Conservation (phyloP, 2,329 filamentous ascomycete genomes). For the Cryphonectria nitschkei region DNA sequence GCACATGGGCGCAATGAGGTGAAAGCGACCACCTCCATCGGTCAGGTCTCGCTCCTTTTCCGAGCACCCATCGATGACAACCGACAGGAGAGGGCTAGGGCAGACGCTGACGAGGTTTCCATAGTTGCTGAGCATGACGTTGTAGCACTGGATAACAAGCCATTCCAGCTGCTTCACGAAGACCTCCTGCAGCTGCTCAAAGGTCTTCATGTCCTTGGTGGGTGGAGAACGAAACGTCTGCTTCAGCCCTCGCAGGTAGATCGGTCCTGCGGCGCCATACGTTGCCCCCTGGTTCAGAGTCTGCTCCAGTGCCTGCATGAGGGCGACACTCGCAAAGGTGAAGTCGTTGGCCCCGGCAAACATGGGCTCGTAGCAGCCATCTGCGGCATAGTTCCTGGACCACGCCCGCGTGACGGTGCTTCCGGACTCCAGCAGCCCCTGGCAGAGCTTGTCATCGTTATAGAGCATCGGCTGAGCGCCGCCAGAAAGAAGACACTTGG, state of each 20-base stretch:
- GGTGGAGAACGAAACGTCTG: slow-evolving; percentile 20
- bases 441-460: slow-evolving; percentile 25
- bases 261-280: slow-evolving; percentile 17
- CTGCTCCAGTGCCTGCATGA: slow-evolving; percentile 14
- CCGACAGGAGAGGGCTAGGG: slow-evolving; percentile 23
- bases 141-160: slow-evolving; percentile 20
- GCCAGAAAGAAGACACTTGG: slow-evolving; percentile 20
- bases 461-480: slow-evolving; percentile 23
- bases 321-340: neutral
- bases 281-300: slow-evolving; percentile 16
- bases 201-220: slow-evolving; percentile 7
- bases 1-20: slow-evolving; percentile 18
- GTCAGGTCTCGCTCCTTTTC: slow-evolving; percentile 22
- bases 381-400: slow-evolving; percentile 23
- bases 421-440: slow-evolving; percentile 15
- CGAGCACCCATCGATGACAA: slow-evolving; percentile 15
- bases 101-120: slow-evolving; percentile 19
- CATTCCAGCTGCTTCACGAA: slow-evolving; percentile 20
- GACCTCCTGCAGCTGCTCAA: slow-evolving; percentile 16
- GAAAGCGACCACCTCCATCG: slow-evolving; percentile 17
- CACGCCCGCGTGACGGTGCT: slow-evolving; percentile 12
- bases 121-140: slow-evolving; percentile 19
- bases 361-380: slow-evolving; percentile 22
- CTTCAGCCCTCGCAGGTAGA: slow-evolving; percentile 18
- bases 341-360: slow-evolving; percentile 6